Base-by-base conservation (phyloP, 345 rosid species). In the Dovyalis caffra region DNA sequence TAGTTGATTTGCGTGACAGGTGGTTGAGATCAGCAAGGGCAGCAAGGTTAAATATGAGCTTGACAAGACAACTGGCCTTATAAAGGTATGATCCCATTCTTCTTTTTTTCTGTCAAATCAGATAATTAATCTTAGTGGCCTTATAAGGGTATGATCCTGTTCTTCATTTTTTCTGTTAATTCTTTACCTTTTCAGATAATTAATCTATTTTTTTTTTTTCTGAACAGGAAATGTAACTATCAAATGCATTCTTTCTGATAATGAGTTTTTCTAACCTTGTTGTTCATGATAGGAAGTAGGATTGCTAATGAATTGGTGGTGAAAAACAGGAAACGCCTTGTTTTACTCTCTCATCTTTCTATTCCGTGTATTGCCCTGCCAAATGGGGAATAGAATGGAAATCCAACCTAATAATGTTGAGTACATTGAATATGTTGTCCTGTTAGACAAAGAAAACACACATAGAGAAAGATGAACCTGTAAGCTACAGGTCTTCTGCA, bases 41-140 rank as follows among this genome's bases (percentile, higher is more conserved):
- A 85, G 98, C 85, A 93, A 96, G 86, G 99, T 96, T 26, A 93
- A 96, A 87, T 96, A 96, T 38, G 98, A 96, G 83, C 93, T 96
- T 5, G 98, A 96, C 94, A 96, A 96, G 85, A 64, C 32, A 40
- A 89, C 78, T 73, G 99, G 98, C 72, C 99, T 96, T 70, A 96
- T 96, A 58, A 93, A 92, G 83, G 97, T 96, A 82, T 26, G 69
- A 74, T 72, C 64, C 45, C 78, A 63, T 33, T 69, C 47, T 35
- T 71, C 58, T 16, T 3, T 71, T 51, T 69, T 72, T 45, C 38
- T 29, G n/a, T n/a, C n/a, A n/a, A n/a, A n/a, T n/a, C n/a, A n/a
- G n/a, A n/a, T n/a, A n/a, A n/a, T n/a, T n/a, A n/a, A n/a, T n/a
- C n/a, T n/a, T n/a, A n/a, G n/a, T 73, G 99, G 98, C 72, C 99